Conservation (phyloP, 495 filamentous ascomycete species). For the Neurospora terricola region DNA sequence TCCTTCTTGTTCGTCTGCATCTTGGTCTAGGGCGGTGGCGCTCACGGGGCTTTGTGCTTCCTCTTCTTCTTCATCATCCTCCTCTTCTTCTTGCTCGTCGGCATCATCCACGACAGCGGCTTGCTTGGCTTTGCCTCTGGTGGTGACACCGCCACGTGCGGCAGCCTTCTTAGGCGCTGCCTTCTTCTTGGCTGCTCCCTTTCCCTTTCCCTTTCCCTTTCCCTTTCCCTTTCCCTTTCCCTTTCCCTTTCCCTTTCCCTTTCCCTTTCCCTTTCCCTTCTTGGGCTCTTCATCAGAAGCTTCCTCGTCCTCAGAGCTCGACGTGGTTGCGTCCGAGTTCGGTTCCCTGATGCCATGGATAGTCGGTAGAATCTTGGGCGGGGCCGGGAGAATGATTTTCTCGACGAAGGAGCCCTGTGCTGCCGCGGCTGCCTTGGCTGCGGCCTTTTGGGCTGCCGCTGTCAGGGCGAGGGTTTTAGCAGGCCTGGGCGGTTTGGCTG, state of each 20-base stretch:
- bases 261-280: background rate
- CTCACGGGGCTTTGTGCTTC: background rate
- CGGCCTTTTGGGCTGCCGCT: background rate
- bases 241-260: background rate
- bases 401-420: background rate
- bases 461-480: background rate
- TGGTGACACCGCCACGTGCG: background rate
- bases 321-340: background rate
- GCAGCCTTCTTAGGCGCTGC: background rate
- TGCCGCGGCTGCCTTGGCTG: background rate
- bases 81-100: background rate
- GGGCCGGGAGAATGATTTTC: background rate
- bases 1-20: background rate
- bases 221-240: background rate
- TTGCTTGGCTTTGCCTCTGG: background rate
- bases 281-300: background rate
- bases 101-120: background rate
- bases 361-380: background rate
- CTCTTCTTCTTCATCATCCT: background rate
- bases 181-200: background rate
- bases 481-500: background rate
- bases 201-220: background rate
- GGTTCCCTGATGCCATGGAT: background rate
- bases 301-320: background rate
- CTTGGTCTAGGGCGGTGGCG: background rate